Evolutionary conservation across 345 rosid species (phyloP), one percentile per base, ranked within the genome.

Genomic region (Aquilaria sinensis): DNA sequence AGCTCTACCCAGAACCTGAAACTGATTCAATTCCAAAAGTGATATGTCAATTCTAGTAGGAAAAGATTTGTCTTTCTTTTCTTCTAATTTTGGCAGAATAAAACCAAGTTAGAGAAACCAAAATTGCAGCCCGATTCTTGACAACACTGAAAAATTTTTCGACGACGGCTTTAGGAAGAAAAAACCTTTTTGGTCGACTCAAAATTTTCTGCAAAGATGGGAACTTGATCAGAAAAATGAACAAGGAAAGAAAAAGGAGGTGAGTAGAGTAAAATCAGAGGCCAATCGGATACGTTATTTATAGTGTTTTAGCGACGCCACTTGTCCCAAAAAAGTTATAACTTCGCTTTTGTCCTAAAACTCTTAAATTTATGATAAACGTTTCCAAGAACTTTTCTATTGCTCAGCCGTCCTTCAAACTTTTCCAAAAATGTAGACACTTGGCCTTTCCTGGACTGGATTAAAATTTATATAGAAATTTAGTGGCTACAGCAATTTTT

Each of bases 191-290:
- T 29, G 51, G 32, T 60, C 30, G 33, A 55, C 47, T 23, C 3
- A n/a, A 23, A 54, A 47, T 54, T 4, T 37, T 37, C 23, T 37
- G 14, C 14, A 13, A 41, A 13, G 47, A 9, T 29, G 10, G 52
- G 5, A 34, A 23, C 10, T 1, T 2, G 31, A 9, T 10, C 23
- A 60, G 32, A 7, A n/a, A 54, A 30, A 3, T 11, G 13, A 23
- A 14, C 8, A 47, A 43, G 23, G 54, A 37, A 53, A 59, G 64
- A 43, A 57, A 32, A 53, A 60, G 52, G 37, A 23, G 23, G 5
- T 41, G 58, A 57, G 68, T 31, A 73, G 86, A 79, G 81, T 79
- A 66, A 54, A 55, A 79, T 57, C n/a, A 45, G 60, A 66, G 74
- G 70, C 11, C 67, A 2, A 47, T 9, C 47, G 58, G 30, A 50